Evolutionary conservation across 108 stramenopile species (phyloP).

Genomic region (Pseudonitzschia pungens): DNA sequence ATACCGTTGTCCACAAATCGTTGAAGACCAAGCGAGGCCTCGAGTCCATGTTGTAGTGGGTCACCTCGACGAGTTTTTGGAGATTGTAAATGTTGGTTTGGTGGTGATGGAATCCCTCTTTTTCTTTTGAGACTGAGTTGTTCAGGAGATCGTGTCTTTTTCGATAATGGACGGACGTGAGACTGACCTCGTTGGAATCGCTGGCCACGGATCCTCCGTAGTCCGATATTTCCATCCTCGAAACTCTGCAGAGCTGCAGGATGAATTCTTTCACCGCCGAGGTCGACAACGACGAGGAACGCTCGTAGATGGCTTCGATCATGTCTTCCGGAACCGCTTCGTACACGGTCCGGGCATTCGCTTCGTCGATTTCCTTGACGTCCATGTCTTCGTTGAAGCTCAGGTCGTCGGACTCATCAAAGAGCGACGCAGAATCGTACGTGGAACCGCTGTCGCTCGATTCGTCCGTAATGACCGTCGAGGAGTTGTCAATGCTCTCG

Average conservation of each 20-base stretch:
- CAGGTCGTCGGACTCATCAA: conserved; percentile 55
- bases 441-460: conserved; percentile 40
- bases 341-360: conserved; percentile 75
- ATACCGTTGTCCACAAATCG: conserved; percentile 91
- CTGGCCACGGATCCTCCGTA: conserved; percentile 72
- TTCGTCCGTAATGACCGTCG: conserved; percentile 15
- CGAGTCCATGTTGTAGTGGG: conserved; percentile 97
- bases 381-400: conserved; percentile 77
- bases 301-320: conserved; percentile 86
- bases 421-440: conserved; percentile 31
- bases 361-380: conserved; percentile 78
- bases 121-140: conserved; percentile 19
- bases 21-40: conserved; percentile 93
- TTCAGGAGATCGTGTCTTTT: conserved; percentile 61
- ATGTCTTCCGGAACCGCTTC: conserved; percentile 72
- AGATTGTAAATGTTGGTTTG: conserved; percentile 94
- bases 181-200: conserved; percentile 66
- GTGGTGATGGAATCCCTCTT: conserved; percentile 53
- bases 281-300: conserved; percentile 73
- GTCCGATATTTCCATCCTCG: conserved; percentile 88
- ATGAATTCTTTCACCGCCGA: conserved; percentile 88
- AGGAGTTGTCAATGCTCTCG: conserved; percentile 28
- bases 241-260: conserved; percentile 87
- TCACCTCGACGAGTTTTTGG: conserved; percentile 97
- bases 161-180: conserved; percentile 73